Evolutionary conservation across 2,329 filamentous ascomycete species (phyloP).

Genomic region (Trichoderma atroviride): DNA sequence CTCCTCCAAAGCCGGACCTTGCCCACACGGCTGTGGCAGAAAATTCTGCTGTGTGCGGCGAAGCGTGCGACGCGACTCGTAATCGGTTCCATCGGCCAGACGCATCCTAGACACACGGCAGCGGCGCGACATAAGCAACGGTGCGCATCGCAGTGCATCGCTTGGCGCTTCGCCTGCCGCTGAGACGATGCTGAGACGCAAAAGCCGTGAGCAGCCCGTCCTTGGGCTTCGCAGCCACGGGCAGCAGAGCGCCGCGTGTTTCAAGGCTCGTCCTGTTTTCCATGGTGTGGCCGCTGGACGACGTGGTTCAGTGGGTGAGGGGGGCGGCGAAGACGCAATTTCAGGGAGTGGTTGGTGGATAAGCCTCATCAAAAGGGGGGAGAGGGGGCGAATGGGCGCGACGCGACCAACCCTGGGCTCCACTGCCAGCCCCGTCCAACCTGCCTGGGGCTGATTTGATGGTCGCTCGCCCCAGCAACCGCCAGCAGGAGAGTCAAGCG

Average conservation of each 20-base stretch:
- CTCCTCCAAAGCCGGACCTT: constrained; percentile 16
- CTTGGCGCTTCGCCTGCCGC: constrained; percentile 4
- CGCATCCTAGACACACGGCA: not conserved
- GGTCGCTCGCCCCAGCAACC: constrained; percentile 18
- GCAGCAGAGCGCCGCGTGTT: constrained; percentile 20
- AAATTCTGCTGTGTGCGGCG: constrained; percentile 29
- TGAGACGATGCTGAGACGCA: constrained; percentile 25
- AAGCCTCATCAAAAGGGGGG: constrained; percentile 24
- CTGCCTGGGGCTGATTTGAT: constrained; percentile 24
- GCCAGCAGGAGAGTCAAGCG: constrained; percentile 17
- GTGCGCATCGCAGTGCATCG: not conserved
- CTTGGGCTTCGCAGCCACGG: not conserved
- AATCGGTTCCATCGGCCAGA: constrained; percentile 14
- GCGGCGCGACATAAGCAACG: not conserved
- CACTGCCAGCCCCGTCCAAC: constrained; percentile 30
- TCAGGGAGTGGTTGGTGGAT: constrained; percentile 33
- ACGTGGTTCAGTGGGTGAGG: constrained; percentile 26
- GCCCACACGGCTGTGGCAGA: constrained; percentile 12
- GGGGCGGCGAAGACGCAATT: constrained; percentile 33
- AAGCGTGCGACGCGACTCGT: constrained; percentile 25
- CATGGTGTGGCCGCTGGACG: constrained; percentile 29
- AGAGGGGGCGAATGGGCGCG: constrained; percentile 27
- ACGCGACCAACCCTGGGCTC: constrained; percentile 31
- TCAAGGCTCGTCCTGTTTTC: constrained; percentile 25
- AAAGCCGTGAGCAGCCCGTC: not conserved